phyloP scores from a whole-genome alignment of 495 filamentous ascomycete genomes.

The Xylaria grammica region DNA sequence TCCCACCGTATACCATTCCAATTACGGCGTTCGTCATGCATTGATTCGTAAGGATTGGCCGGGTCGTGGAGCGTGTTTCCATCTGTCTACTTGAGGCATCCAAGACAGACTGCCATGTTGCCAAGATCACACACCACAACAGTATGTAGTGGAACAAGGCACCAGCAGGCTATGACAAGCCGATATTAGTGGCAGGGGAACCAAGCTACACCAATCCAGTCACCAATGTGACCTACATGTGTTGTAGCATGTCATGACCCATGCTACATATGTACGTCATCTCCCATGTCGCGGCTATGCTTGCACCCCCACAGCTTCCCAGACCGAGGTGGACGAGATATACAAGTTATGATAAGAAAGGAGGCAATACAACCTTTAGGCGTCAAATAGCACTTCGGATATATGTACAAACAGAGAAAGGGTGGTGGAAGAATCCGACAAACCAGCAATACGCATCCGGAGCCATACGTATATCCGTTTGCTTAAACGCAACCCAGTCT shows the following conservation, averaged over 20 bases:
- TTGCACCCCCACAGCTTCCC: too few relatives aligned
- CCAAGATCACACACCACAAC: background rate
- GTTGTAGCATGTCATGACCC: conserved; percentile 6
- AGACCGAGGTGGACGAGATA: too few relatives aligned
- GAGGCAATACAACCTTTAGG: too few relatives aligned
- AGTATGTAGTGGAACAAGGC: background rate
- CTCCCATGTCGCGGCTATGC: too few relatives aligned
- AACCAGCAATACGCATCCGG: too few relatives aligned
- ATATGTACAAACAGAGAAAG: too few relatives aligned
- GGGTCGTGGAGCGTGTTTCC: background rate
- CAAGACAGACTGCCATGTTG: background rate
- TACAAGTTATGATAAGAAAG: too few relatives aligned
- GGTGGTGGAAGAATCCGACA: too few relatives aligned
- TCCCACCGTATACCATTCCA: background rate
- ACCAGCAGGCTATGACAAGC: background rate
- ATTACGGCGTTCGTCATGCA: background rate
- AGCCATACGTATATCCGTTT: too few relatives aligned
- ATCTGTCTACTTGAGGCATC: background rate
- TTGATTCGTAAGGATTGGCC: background rate
- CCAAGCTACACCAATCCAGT: background rate
- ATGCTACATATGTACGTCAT: background rate
- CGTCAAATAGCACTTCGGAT: too few relatives aligned
- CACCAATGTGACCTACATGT: background rate
- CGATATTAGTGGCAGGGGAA: background rate
- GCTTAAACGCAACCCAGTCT: too few relatives aligned